Conservation (phyloP, 768 basidiomycete genomes). For the Heimioporus sp. region DNA sequence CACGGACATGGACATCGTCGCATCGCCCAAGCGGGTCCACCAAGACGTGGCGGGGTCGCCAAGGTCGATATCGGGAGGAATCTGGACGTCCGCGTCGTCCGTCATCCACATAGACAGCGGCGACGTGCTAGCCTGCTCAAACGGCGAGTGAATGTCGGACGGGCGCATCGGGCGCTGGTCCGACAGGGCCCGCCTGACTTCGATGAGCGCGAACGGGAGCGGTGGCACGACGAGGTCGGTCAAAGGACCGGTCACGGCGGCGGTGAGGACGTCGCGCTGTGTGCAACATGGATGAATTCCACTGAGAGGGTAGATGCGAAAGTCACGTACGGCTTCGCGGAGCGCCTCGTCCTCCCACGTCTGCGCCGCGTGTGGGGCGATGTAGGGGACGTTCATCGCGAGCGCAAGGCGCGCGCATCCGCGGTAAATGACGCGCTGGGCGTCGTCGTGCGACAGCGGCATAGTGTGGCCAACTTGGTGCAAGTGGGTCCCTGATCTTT, state of each 20-base stretch:
- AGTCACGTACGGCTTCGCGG: constrained; percentile 5
- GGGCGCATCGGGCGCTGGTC: background rate
- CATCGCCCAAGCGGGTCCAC: constrained; percentile 4
- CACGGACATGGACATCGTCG: background rate
- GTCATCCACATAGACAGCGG: background rate
- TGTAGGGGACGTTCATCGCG: background rate
- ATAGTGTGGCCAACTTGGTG: background rate
- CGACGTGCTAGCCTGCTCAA: background rate
- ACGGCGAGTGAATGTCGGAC: constrained; percentile 2
- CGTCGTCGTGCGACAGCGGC: background rate
- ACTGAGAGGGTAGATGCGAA: background rate
- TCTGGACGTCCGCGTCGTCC: background rate
- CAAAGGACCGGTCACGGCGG: background rate
- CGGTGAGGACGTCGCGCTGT: background rate
- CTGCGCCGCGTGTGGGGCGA: background rate
- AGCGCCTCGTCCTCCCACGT: constrained; percentile 5
- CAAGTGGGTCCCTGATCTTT: too few relatives aligned
- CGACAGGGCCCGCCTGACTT: background rate
- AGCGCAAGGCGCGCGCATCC: constrained; percentile 1
- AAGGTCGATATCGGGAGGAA: background rate
- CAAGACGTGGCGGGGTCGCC: constrained; percentile 10
- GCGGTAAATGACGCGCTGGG: background rate
- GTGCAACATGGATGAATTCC: background rate
- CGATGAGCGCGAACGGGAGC: background rate
- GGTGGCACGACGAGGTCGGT: constrained; percentile 4